phyloP scores from a whole-genome alignment of 2,329 filamentous ascomycete genomes.

The Tolypocladium paradoxum region DNA sequence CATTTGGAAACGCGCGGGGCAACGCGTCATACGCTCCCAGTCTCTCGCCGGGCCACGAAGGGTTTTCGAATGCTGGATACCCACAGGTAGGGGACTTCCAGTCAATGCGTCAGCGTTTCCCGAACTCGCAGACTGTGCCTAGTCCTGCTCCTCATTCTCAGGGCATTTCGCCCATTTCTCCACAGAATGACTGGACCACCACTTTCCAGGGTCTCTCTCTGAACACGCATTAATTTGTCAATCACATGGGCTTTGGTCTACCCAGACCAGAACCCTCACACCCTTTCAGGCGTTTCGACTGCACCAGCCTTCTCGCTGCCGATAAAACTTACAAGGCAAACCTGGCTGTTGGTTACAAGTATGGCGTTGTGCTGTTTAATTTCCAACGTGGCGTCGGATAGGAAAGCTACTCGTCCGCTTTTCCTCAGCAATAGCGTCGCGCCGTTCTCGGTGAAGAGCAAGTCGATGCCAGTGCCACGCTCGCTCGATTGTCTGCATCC shows the following conservation, averaged over 20 bases:
- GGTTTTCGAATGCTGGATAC: conserved; percentile 16
- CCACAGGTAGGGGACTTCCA: conserved; percentile 33
- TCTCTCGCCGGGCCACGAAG: conserved; percentile 17
- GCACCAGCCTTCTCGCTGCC: background rate
- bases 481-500: background rate
- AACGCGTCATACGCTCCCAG: conserved; percentile 18
- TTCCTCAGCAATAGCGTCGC: background rate
- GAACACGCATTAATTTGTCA: conserved; percentile 42
- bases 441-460: background rate
- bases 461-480: background rate
- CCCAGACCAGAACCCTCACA: too few relatives aligned
- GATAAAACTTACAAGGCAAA: background rate
- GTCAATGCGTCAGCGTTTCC: conserved; percentile 35
- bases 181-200: conserved; percentile 48
- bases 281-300: background rate
- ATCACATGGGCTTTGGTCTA: background rate
- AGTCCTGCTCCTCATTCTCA: conserved; percentile 25
- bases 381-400: background rate
- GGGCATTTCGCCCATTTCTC: conserved; percentile 28
- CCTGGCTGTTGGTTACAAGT: background rate
- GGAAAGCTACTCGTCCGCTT: background rate
- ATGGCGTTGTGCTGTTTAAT: background rate
- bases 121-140: conserved; percentile 26
- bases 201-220: conserved; percentile 64
- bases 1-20: conserved; percentile 21